These are phyloP conservation scores for Candida mattraensis DNA, from an alignment of 805 yeast genomes.

Conservation along the genomic window DNA sequence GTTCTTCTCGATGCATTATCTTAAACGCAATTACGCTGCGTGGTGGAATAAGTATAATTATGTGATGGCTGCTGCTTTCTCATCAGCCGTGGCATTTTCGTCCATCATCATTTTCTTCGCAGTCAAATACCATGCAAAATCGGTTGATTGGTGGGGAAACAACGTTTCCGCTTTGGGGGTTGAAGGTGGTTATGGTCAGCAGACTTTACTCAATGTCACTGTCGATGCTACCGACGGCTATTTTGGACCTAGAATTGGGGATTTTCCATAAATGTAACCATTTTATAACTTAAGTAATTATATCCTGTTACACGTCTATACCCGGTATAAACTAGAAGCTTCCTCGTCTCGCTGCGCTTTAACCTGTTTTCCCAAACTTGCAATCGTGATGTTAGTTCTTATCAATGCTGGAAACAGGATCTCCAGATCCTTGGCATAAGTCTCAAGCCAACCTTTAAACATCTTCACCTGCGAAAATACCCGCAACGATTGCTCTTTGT, in stretches of 20 bases:
- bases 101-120: constrained; percentile 57
- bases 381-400: constrained; percentile 9
- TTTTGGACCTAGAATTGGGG: constrained; percentile 10
- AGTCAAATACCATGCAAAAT: constrained; percentile 39
- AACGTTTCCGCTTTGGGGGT: constrained; percentile 30
- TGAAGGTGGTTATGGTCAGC: constrained; percentile 16
- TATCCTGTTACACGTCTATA: no score
- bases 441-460: constrained; percentile 11
- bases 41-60: constrained; percentile 84
- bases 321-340: constrained; percentile 8
- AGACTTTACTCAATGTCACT: constrained; percentile 6
- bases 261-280: no score
- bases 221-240: constrained; percentile 11
- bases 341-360: constrained; percentile 4
- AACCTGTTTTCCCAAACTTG: constrained; percentile 13
- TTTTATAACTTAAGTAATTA: no score
- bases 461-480: constrained; percentile 7
- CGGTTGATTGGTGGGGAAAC: constrained; percentile 69
- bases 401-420: constrained; percentile 9
- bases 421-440: constrained; percentile 9
- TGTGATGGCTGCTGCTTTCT: constrained; percentile 62
- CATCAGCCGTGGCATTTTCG: constrained; percentile 66
- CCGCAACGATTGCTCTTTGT: constrained; percentile 8
- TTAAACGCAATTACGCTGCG: constrained; percentile 52
- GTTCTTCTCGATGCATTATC: constrained; percentile 47